Base-by-base conservation (phyloP, 306 rosid genomes). In the Inga laurina region DNA sequence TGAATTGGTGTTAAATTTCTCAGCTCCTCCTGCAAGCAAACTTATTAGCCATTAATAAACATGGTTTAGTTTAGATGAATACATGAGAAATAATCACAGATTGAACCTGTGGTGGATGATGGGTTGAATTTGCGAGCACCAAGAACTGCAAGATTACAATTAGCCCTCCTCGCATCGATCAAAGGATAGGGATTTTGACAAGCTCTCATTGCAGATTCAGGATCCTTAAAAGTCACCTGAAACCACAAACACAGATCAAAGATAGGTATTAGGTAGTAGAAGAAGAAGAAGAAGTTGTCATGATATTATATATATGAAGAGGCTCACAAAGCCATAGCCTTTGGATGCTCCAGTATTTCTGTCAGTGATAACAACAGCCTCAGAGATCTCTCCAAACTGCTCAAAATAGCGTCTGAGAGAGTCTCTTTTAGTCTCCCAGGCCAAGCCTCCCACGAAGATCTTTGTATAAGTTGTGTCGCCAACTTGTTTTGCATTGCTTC, bases 131-230 rank as follows among this genome's bases (percentile, higher is more conserved):
- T 90, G 35, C 83, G 93, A 52, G 93, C 82, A 71, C 96, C 96
- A 39, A 88, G 65, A 69, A 79, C 83, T 10, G 90, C 89, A 70
- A 90, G 72, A 82, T 91, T 83, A 83, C 87, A 86, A 59, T 94
- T 94, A 24, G 98, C 94, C 27, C 90, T 90, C 72, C 98, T 89
- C 56, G 95, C 97, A 86, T 91, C 95, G 76, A 94, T 94, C 30
- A 86, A 77, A 9, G 98, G 97, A 65, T 82, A 82, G 0, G 94
- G 95, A 85, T 92, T 83, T 19, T 81, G 85, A 66, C 95, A 92
- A 15, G 98, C 97, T 75, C 90, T 87, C 69, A 32, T 71, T 10
- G 98, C 98, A 24, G 92, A 91, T 19, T 94, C 85, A 18, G 94
- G 90, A 62, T 94, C 90, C 89, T 84, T 87, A 66, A 91, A 94